Base-by-base conservation (phyloP, 805 yeast species). In the Metschnikowia sp. region DNA sequence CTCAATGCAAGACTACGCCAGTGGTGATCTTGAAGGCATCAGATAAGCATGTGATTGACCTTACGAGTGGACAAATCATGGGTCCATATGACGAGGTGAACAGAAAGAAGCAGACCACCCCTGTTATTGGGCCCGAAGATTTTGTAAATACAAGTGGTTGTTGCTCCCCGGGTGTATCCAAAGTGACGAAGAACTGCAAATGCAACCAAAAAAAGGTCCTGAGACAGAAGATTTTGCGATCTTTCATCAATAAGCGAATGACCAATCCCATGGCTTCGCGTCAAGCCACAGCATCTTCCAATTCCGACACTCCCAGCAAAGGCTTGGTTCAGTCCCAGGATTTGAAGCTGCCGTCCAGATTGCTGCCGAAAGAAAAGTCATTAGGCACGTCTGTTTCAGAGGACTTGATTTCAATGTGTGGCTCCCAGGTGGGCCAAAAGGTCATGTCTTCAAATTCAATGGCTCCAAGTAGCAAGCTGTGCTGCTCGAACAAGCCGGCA, bases 41-140 rank as follows among this genome's bases (percentile, higher is more conserved):
- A 1, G 63, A 64, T 26, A 71, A 72, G 47, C 74, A 73, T 38
- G 69, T 73, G 22, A 62, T 72, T 10, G 76, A 72, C 47, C 51
- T 70, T 39, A 58, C 50, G 11, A 63, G 60, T 35, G 74, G 74
- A 15, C 65, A 64, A 51, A 65, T 73, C 13, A 56, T 72, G 18
- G 77, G 76, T 6, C 71, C 70, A 1, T 72, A 71, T 57, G 69
- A 58, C 36, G 40, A 40, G 9, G 48, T 40, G 22, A 22, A 48
- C 2, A 32, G 22, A 13, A 46, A 40, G 3, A 36, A 31, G 11
- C 26, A 47, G 4, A 22, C 8, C 13, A 43, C 32, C 12, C 47
- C 48, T 33, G 40, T 37, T 26, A 52, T 46, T 19, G 48, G 49
- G 10, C 52, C 48, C 40, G 62, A 66, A 40, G 67, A 70, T 42